Evolutionary conservation across 225 moss, liverwort and hornwort genomes (phyloP).

Genomic region (Pleurozium schreberi): DNA sequence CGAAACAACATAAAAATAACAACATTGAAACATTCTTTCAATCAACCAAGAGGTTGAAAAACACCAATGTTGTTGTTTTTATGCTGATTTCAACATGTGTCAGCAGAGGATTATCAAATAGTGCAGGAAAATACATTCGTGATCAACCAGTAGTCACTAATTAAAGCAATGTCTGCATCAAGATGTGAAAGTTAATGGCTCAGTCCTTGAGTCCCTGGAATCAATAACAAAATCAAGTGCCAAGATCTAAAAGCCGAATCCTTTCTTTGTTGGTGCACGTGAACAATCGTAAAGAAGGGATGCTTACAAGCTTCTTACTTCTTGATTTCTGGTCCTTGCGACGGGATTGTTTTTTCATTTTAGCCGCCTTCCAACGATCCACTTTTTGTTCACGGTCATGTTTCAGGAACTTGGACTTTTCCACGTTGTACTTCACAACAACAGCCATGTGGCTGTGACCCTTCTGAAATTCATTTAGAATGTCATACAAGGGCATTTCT

Average conservation of each 20-base stretch:
- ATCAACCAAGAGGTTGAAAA: neutral
- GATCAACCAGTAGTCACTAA: neutral
- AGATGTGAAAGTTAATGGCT: neutral
- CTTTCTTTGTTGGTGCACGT: neutral
- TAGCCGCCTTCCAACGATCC: constrained; percentile 22
- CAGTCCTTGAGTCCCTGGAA: neutral
- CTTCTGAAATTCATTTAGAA: neutral
- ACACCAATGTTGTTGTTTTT: too few species aligned
- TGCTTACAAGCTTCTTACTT: constrained; percentile 16
- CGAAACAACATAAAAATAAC: neutral
- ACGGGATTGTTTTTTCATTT: neutral
- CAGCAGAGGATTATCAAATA: too few species aligned
- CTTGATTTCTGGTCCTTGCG: neutral
- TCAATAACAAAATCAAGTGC: neutral
- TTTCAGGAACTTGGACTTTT: constrained; percentile 9
- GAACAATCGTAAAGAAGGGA: neutral
- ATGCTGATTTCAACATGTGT: neutral
- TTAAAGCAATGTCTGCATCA: neutral
- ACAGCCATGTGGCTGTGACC: constrained; percentile 78
- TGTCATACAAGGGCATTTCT: neutral
- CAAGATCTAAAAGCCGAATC: neutral
- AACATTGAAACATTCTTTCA: neutral
- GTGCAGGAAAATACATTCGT: neutral
- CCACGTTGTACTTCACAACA: constrained; percentile 42
- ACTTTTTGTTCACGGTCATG: neutral